A percentile compares a stretch with the other conserved stretches of the same genome.
Conservation (phyloP, 371 early-diverging fungal species). For the Sporodiniella umbellata region DNA sequence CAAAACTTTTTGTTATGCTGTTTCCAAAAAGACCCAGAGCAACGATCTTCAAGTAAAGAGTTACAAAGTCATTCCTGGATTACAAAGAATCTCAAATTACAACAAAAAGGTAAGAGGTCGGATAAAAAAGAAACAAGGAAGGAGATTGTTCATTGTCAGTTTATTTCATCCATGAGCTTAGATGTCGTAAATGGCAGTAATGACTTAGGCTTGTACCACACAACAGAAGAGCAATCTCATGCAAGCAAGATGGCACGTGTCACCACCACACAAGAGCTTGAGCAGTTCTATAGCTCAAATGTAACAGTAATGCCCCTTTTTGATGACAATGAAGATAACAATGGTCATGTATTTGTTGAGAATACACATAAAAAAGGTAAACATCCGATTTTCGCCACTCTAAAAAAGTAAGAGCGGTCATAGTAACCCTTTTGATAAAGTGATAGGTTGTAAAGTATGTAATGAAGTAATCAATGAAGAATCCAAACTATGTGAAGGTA, state of each 20-base stretch:
- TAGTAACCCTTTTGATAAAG: slow-evolving; percentile 7
- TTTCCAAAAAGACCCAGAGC: background rate
- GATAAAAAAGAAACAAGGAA: background rate
- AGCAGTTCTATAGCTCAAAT: slow-evolving; percentile 1
- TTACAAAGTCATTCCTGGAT: too few species aligned
- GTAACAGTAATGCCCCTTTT: background rate
- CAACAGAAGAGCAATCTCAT: background rate
- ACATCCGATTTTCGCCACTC: background rate
- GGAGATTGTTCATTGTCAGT: background rate
- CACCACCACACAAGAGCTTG: background rate
- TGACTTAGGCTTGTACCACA: slow-evolving; percentile 2
- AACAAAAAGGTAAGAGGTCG: background rate
- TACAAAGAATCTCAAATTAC: too few species aligned
- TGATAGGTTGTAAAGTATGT: slow-evolving; percentile 42
- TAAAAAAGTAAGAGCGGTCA: background rate
- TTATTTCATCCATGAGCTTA: background rate
- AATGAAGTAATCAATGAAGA: slow-evolving; percentile 20
- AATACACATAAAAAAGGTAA: slow-evolving; percentile 41
- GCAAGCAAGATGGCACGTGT: background rate
- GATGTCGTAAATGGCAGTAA: slow-evolving; percentile 1
- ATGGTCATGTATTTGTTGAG: slow-evolving; percentile 37
- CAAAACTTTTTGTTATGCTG: background rate
- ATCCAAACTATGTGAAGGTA: slow-evolving; percentile 39
- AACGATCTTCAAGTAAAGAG: background rate
- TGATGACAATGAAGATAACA: slow-evolving; percentile 15